A percentile compares a stretch with the other conserved stretches of the same genome.
These are phyloP conservation scores for Erysimum cheiri DNA, from an alignment of 441 rosid species.

Conservation along the genomic window DNA sequence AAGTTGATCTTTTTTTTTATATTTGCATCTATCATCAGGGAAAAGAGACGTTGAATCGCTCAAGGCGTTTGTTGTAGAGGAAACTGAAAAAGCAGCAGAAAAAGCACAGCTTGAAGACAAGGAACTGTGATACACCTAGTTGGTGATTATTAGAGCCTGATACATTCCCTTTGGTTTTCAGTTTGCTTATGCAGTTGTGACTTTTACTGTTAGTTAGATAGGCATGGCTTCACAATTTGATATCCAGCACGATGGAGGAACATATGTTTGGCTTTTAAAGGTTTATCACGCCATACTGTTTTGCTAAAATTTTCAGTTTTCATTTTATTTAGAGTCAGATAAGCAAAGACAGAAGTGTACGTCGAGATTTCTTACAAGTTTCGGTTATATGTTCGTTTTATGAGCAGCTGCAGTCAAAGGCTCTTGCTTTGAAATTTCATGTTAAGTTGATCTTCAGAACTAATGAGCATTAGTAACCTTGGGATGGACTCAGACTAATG, in stretches of 20 bases:
- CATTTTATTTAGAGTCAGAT: slow-evolving; percentile 3
- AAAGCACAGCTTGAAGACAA: slow-evolving; percentile 66
- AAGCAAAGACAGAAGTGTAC: neutral
- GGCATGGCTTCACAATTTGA: slow-evolving; percentile 20
- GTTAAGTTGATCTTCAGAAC: neutral
- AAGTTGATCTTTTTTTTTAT: neutral
- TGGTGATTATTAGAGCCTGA: no score
- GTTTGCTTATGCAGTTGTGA: slow-evolving; percentile 11
- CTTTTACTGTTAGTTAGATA: slow-evolving; percentile 26
- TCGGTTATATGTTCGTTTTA: slow-evolving; percentile 3
- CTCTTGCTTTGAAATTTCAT: slow-evolving; percentile 14
- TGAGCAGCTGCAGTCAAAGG: neutral
- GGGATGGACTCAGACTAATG: neutral
- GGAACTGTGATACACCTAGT: slow-evolving; percentile 55
- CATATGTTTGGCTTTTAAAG: slow-evolving; percentile 12
- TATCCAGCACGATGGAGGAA: neutral
- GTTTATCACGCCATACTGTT: neutral
- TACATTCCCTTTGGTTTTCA: slow-evolving; percentile 1
- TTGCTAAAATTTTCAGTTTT: neutral
- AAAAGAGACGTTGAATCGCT: slow-evolving; percentile 78
- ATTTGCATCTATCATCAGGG: slow-evolving; percentile 52
- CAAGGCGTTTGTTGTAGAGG: slow-evolving; percentile 69
- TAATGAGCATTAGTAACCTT: neutral
- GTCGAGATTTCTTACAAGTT: neutral
- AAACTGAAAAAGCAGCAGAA: slow-evolving; percentile 83